phyloP scores from a whole-genome alignment of 2,329 filamentous ascomycete genomes.

The Sclerotinia spermophila region DNA sequence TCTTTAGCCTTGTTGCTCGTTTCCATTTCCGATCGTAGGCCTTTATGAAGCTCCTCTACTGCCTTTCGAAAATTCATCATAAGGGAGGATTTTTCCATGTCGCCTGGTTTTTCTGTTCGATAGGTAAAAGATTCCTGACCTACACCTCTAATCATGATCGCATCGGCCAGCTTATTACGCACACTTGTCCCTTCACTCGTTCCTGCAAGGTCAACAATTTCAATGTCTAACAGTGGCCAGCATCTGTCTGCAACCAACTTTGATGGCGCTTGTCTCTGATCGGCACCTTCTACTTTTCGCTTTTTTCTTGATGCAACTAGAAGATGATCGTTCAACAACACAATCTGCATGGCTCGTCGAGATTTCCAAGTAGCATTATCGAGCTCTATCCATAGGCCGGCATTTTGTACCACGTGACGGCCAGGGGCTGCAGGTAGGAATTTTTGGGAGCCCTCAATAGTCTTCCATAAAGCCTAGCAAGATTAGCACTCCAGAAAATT shows the following conservation, averaged over 20 bases:
- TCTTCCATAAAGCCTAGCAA: constrained; percentile 78
- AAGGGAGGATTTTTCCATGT: constrained; percentile 72
- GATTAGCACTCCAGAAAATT: constrained; percentile 17
- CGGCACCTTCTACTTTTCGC: constrained; percentile 70
- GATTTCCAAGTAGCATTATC: constrained; percentile 98
- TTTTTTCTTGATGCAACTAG: constrained; percentile 91
- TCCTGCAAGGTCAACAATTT: constrained; percentile 82
- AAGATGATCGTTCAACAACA: constrained; percentile 90
- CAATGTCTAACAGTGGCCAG: constrained; percentile 89
- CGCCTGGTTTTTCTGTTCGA: constrained; percentile 77
- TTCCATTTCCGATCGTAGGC: constrained; percentile 79
- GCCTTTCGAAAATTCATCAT: constrained; percentile 89
- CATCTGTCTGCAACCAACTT: constrained; percentile 92
- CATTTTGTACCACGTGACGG: constrained; percentile 92
- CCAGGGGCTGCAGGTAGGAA: constrained; percentile 86
- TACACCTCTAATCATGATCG: constrained; percentile 82
- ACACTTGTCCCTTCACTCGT: constrained; percentile 54
- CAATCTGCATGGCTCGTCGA: constrained; percentile 81
- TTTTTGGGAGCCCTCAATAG: constrained; percentile 96
- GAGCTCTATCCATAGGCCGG: constrained; percentile 89
- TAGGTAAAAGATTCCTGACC: constrained; percentile 93
- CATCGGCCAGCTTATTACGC: constrained; percentile 69
- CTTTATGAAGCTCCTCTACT: constrained; percentile 85
- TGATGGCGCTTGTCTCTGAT: constrained; percentile 49
- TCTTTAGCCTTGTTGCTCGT: constrained; percentile 80